Base-by-base conservation (phyloP, 2,329 filamentous ascomycete species). In the Cytospora schulzeri region DNA sequence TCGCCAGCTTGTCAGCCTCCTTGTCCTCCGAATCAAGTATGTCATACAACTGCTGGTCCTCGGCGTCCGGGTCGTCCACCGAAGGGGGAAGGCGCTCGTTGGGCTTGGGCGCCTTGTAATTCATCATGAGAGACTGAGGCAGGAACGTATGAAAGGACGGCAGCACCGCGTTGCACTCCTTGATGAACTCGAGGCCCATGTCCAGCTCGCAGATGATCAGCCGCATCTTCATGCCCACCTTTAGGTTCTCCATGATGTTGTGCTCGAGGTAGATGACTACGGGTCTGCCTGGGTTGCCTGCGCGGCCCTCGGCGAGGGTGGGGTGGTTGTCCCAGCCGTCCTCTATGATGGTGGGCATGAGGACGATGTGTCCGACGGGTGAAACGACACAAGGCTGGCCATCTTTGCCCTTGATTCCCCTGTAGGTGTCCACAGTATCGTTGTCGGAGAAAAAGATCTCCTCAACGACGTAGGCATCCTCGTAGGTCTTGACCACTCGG, bases 261-360 rank as follows among this genome's bases (percentile, higher is more conserved):
- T 86, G 83, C 66, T 97, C 93, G 4, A 97, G 72, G 71, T 90
- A 86, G 68, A 96, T 88, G 15, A 75, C 75, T 48, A 79, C 71
- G 15, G 63, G 53, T 24, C 28, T 38, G 6, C 69, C 67, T 3
- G 66, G 66, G 9, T 62, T 60, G 29, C 50, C 62, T 0, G 71
- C 63, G 33, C 77, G 73, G n/a, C 72, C 64, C n/a, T 73, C 71
- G 3, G 74, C 72, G 12, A 71, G 68, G 14, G 69, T 71, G 5
- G 72, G 72, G 56, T 79, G 76, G 54, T 77, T 76, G 60, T 80
- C 80, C 75, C 78, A 82, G 17, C 79, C 80, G 52, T 84, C 79
- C 35, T 80, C 79, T 35, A 87, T 79, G 52, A 74, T 68, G n/a
- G 78, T 77, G 0, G 76, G 77, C 60, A 78, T 78, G 56, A 83